Evolutionary conservation across 768 basidiomycete genomes (phyloP), one percentile per base, ranked within the genome.

Genomic region (Cystofilobasidium ferigula): DNA sequence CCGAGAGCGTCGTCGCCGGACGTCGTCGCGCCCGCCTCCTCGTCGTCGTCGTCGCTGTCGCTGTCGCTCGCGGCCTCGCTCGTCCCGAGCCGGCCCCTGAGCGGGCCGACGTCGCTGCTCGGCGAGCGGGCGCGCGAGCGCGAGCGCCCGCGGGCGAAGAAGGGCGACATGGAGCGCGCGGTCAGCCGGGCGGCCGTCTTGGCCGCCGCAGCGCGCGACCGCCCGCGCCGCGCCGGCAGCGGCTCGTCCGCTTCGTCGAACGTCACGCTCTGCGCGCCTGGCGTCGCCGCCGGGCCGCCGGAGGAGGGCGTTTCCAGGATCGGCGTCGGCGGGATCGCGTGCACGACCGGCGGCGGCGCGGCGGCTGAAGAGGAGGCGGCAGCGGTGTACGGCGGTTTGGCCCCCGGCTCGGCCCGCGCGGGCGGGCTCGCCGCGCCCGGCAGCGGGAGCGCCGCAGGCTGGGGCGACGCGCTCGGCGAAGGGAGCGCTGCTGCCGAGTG

Each of bases 111-210:
- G 64, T 78, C 32, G 81, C 78, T 80, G 80, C 60, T 82, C 78
- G 12, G 81, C 28, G 56, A 63, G 36, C 51, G 57, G 35, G 51
- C 64, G 62, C 64, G 28, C 32, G 65, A 67, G 38, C 61, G 53
- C 78, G 68, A 86, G 82, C 64, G 84, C 81, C 61, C 67, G 30
- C 36, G 54, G 7, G 45, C 34, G 74, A 95, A 94, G 47, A 78
- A 76, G 3, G 92, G 88, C 2, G 89, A 89, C 71, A 85, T 80
- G 54, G 87, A 86, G 43, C 89, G 84, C 18, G 86, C 81, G 64
- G 76, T 70, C 35, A 73, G 62, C n/a, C n/a, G n/a, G n/a, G n/a
- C n/a, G n/a, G n/a, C n/a, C n/a, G n/a, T n/a, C n/a, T n/a, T n/a
- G n/a, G n/a, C n/a, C n/a, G n/a, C n/a, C n/a, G n/a, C n/a, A n/a